Conservation (phyloP, 1,284 basidiomycete genomes). For the Microbotryum scabiosae region DNA sequence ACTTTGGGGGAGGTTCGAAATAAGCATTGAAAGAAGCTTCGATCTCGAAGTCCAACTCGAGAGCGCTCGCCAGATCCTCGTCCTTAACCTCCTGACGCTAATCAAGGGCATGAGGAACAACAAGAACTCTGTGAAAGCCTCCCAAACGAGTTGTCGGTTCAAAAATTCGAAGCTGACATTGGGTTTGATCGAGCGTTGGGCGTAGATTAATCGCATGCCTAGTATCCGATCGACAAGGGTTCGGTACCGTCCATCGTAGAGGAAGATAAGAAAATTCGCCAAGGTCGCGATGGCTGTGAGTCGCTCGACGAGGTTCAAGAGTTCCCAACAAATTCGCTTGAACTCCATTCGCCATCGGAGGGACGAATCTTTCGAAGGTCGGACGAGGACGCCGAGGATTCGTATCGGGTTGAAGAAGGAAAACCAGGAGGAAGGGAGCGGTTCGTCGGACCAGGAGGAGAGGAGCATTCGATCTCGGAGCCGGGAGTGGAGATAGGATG, state of each 20-base stretch:
- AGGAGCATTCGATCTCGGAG: constrained; percentile 31
- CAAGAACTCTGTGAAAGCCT: constrained; percentile 97
- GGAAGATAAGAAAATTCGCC: constrained; percentile 69
- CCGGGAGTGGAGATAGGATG: constrained; percentile 26
- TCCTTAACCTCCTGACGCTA: constrained; percentile 53
- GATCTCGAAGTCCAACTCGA: constrained; percentile 24
- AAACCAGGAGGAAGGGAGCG: constrained; percentile 22
- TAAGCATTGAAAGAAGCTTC: constrained; percentile 8
- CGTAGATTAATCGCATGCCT: constrained; percentile 67
- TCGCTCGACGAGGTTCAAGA: constrained; percentile 60
- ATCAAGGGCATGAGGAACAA: constrained; percentile 84
- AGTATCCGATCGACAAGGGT: constrained; percentile 74
- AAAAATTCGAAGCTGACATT: constrained; percentile 97
- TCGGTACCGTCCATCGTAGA: constrained; percentile 84
- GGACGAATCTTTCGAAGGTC: constrained; percentile 29
- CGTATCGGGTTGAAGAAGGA: constrained; percentile 23
- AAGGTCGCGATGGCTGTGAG: constrained; percentile 54
- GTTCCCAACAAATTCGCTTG: constrained; percentile 61
- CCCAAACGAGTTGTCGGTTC: constrained; percentile 99
- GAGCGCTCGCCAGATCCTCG: constrained; percentile 47
- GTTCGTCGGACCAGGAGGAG: constrained; percentile 33
- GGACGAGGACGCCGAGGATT: constrained; percentile 28
- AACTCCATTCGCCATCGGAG: constrained; percentile 32
- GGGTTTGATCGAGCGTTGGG: constrained; percentile 59
- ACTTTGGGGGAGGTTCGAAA: constrained; percentile 34